phyloP scores from a whole-genome alignment of 345 rosid species.

The Firmiana major region DNA sequence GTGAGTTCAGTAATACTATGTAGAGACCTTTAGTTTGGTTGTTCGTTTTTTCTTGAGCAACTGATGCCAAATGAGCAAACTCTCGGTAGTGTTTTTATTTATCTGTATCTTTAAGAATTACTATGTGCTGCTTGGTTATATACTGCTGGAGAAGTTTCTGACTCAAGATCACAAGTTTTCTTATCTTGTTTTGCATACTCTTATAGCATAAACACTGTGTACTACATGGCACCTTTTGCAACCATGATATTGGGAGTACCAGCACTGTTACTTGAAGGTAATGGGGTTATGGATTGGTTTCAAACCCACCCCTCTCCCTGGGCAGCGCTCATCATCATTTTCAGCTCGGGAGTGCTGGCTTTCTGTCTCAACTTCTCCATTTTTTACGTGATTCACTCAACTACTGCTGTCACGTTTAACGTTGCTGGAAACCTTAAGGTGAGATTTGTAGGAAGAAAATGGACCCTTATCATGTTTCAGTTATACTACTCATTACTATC shows the following conservation, averaged over 20 bases:
- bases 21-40: not conserved
- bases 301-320: conserved; percentile 44
- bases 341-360: conserved; percentile 89
- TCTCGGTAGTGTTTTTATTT: not conserved
- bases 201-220: conserved; percentile 89
- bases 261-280: conserved; percentile 83
- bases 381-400: conserved; percentile 96
- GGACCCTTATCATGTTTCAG: not conserved
- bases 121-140: not conserved
- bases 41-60: not conserved
- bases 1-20: not conserved
- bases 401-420: conserved; percentile 97
- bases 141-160: not conserved
- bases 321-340: conserved; percentile 71
- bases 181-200: conserved; percentile 12
- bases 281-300: conserved; percentile 80
- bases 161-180: not conserved
- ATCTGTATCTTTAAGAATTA: not conserved
- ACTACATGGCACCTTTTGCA: conserved; percentile 99
- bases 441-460: conserved; percentile 19
- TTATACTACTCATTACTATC: not conserved
- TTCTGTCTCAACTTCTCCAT: conserved; percentile 98
- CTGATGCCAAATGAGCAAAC: not conserved
- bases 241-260: conserved; percentile 92
- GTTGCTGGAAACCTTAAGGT: conserved; percentile 99